Evolutionary conservation across 179 eudicot genomes (phyloP), one percentile per base, ranked within the genome.

Genomic region (Kewa caespitosa): DNA sequence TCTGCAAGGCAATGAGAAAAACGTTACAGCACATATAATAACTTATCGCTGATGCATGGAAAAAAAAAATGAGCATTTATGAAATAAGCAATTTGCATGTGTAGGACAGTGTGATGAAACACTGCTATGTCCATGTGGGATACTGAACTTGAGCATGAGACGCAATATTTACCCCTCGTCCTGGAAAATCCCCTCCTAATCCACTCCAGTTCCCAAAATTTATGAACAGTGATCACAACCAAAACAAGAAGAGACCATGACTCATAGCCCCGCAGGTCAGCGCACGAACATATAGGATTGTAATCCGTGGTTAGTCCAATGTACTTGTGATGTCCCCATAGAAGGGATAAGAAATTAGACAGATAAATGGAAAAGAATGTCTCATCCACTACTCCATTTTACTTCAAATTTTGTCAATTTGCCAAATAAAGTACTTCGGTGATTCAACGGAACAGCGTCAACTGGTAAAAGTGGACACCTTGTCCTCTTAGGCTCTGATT

Each of bases 1-100:
- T 83, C 98, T 94, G 79, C 61, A 86, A 25, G 62, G 62, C 68
- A 14, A 48, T 22, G 31, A 38, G 22, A 50, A 60, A 39, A 48
- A 30, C 28, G 43, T 62, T 25, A 43, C n/a, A 57, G 39, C 50
- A 67, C 65, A 28, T 25, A 67, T 13, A 72, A 66, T n/a, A n/a
- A n/a, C n/a, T n/a, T n/a, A n/a, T n/a, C n/a, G n/a, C n/a, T n/a
- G n/a, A n/a, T n/a, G n/a, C n/a, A n/a, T n/a, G n/a, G n/a, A n/a
- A n/a, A n/a, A n/a, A n/a, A n/a, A n/a, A 38, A 43, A 28, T 1
- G 13, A 1, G 14, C 5, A 18, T 3, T 30, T 30, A 46, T 7
- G 15, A 8, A 46, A 46, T 8, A 46, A 46, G 54, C 8, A 46
- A 46, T 46, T n/a, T n/a, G 31, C 43, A 50, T 23, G 28, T 66